These are phyloP conservation scores for Coleophoma crateriformis DNA, from an alignment of 2,329 filamentous ascomycete species.

Conservation along the genomic window DNA sequence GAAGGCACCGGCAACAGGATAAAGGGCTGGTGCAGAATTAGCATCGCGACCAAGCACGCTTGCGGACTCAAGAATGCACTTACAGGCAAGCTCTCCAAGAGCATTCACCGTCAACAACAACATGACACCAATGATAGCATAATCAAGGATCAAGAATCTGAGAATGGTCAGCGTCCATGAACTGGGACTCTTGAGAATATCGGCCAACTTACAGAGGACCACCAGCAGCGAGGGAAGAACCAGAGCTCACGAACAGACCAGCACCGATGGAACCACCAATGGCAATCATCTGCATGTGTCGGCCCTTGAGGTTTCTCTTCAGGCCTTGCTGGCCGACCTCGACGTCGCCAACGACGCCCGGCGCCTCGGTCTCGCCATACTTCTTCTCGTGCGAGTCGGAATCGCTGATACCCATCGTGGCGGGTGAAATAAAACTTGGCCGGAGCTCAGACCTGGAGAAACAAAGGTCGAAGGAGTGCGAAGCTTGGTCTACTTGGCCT, in stretches of 20 bases:
- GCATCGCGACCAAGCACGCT: too few species aligned
- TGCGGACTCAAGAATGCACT: not conserved
- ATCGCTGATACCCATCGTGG: constrained; percentile 3
- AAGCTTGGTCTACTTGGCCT: not conserved
- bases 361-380: constrained; percentile 2
- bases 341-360: constrained; percentile 10
- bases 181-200: too few species aligned
- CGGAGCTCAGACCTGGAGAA: not conserved
- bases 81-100: constrained; percentile 70
- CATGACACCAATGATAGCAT: constrained; percentile 70
- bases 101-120: constrained; percentile 86
- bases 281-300: constrained; percentile 47
- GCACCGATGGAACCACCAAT: constrained; percentile 45
- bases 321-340: constrained; percentile 18
- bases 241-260: constrained; percentile 43
- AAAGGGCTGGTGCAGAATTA: constrained; percentile 62
- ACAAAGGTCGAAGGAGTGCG: not conserved
- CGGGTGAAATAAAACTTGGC: not conserved
- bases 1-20: constrained; percentile 84
- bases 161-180: too few species aligned
- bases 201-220: constrained; percentile 10
- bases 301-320: constrained; percentile 34
- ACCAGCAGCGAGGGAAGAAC: constrained; percentile 34
- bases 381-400: constrained; percentile 11
- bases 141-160: constrained; percentile 4